Conservation (phyloP, 2,329 filamentous ascomycete species). For the Trematosphaeria pertusa region DNA sequence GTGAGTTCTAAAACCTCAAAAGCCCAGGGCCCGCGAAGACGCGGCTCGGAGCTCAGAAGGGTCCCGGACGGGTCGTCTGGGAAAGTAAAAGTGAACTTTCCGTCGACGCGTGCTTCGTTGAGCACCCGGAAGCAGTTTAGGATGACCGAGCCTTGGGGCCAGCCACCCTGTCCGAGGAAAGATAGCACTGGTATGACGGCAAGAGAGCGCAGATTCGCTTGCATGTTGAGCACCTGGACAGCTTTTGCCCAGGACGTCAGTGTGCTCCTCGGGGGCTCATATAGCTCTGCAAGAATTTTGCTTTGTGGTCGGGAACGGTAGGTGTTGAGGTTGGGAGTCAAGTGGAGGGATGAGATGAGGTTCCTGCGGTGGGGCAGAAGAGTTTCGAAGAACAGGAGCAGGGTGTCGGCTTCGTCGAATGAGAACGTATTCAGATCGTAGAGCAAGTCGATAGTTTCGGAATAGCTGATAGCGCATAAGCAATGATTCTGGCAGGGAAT, state of each 20-base stretch:
- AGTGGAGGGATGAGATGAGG: slow-evolving; percentile 9
- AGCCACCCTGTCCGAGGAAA: no score
- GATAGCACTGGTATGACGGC: neutral
- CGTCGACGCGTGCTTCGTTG: no score
- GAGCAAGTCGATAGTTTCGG: slow-evolving; percentile 10
- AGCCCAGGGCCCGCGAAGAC: neutral
- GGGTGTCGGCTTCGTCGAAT: slow-evolving; percentile 9
- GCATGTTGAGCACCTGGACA: neutral
- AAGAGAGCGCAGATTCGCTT: neutral
- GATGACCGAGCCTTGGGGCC: no score
- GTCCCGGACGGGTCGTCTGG: no score
- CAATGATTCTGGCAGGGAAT: neutral
- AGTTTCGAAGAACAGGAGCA: slow-evolving; percentile 2
- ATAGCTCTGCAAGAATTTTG: neutral
- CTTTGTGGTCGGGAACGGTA: neutral
- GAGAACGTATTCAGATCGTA: slow-evolving; percentile 15
- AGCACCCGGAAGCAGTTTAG: no score
- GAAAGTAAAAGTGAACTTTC: no score
- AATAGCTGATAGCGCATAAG: slow-evolving; percentile 12
- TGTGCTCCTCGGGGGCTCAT: neutral
- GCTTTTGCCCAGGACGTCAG: neutral
- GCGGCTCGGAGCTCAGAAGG: neutral
- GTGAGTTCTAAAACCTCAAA: neutral
- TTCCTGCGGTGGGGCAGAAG: slow-evolving; percentile 6
- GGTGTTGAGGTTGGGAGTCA: neutral